Evolutionary conservation across 371 early-diverging fungal species (phyloP).

Genomic region (Mucor piriformis): DNA sequence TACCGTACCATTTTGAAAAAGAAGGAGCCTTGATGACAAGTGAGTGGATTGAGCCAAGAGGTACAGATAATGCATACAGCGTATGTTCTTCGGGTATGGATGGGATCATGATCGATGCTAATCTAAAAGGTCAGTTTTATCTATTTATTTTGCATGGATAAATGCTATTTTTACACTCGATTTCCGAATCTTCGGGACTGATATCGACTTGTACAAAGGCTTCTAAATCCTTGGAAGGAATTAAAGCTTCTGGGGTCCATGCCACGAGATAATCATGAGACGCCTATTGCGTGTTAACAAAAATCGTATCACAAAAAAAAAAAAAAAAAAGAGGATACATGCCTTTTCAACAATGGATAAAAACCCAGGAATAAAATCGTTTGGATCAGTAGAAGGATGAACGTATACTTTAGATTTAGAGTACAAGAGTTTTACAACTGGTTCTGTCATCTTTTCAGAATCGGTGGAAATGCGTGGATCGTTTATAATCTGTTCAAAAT

Average conservation of each 20-base stretch:
- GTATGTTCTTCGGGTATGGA: conserved; percentile 26
- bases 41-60: conserved; percentile 36
- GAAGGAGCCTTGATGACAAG: conserved; percentile 42
- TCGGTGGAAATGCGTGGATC: conserved; percentile 12
- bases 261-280: conserved; percentile 41
- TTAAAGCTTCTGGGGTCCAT: conserved; percentile 51
- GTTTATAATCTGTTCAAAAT: conserved; percentile 21
- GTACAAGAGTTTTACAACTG: conserved; percentile 38
- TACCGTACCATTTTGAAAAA: conserved; percentile 53
- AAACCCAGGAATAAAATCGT: conserved; percentile 46
- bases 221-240: conserved; percentile 42
- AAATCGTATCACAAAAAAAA: neutral
- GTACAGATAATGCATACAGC: conserved; percentile 40
- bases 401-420: conserved; percentile 57
- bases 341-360: conserved; percentile 48
- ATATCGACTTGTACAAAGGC: conserved; percentile 44
- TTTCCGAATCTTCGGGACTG: conserved; percentile 36
- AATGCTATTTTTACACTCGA: conserved; percentile 26
- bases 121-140: neutral
- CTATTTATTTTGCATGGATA: too few species aligned
- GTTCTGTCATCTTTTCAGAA: neutral
- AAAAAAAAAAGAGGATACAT: neutral
- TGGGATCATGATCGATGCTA: conserved; percentile 28
- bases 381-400: conserved; percentile 38
- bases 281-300: conserved; percentile 26